A percentile compares a stretch with the other conserved stretches of the same genome.
Conservation (phyloP, 768 basidiomycete genomes). For the Infundibulicybe gibba region DNA sequence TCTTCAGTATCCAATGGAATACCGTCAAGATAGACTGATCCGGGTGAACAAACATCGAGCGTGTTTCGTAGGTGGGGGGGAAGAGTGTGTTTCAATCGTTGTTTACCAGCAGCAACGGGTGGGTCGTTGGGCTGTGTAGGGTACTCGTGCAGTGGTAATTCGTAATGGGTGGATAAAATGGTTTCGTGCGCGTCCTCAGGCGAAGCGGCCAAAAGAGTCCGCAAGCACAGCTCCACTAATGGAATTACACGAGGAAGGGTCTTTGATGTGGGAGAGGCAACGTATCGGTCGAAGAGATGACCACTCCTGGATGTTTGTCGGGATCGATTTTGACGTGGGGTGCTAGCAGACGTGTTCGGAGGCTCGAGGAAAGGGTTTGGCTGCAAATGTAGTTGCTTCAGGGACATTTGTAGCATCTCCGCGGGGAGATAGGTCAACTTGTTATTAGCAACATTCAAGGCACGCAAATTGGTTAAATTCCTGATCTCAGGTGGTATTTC, state of each 20-base stretch:
- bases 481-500: constrained; percentile 63
- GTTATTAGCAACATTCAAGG: constrained; percentile 63
- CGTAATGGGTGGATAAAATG: neutral
- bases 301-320: constrained; percentile 8
- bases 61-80: constrained; percentile 24
- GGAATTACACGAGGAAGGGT: constrained; percentile 3
- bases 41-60: constrained; percentile 34
- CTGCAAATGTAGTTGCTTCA: constrained; percentile 41
- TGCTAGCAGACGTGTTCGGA: neutral
- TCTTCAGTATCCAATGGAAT: constrained; percentile 19
- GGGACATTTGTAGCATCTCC: constrained; percentile 58
- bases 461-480: constrained; percentile 46
- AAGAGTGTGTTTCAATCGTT: constrained; percentile 14
- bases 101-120: constrained; percentile 4
- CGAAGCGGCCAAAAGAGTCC: neutral
- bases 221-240: neutral
- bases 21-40: constrained; percentile 25
- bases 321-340: neutral
- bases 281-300: neutral
- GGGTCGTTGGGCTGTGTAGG: constrained; percentile 1
- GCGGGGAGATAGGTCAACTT: constrained; percentile 56
- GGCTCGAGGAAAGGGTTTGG: constrained; percentile 58
- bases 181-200: neutral
- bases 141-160: constrained; percentile 16
- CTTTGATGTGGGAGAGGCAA: constrained; percentile 1